Evolutionary conservation across 345 rosid species (phyloP), one percentile per base, ranked within the genome.

Genomic region (Salix udensis): DNA sequence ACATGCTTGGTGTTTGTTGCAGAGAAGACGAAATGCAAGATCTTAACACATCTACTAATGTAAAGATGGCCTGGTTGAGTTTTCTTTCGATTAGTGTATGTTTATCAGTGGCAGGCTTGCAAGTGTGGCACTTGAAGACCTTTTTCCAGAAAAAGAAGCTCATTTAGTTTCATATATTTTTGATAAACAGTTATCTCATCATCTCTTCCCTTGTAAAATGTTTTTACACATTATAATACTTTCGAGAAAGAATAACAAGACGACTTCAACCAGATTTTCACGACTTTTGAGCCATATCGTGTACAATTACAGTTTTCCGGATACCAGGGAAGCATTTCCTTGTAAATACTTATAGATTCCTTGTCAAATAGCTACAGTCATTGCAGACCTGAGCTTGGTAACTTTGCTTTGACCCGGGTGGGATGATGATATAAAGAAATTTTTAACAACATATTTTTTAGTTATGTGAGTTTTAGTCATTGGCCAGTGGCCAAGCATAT

Each of bases 11-110:
- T 71, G 71, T 4, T 70, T 48, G 5, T 48, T 76, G 44, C 92
- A 93, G 98, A 79, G 99, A 93, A 87, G 94, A 89, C 67, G 92
- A 93, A 86, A 96, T 93, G 99, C 95, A 92, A 84, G 94, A 87
- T 6, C 81, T 96, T 77, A 96, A 91, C 84, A 79, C 74, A 65
- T 78, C 88, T 7, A 96, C 99, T 0, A 92, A 90, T 82, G 60
- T 87, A 10, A 93, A 79, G 77, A 96, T 96, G 99, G 94, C 89
- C 16, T 86, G 89, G 92, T 78, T 96, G 66, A 87, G 97, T 80
- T 68, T 90, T 19, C 87, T 96, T 31, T 93, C 98, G 0, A 92
- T 93, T 21, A 65, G 86, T 52, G 87, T 96, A 36, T 91, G 94
- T 89, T 67, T 93, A 62, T 88, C 97, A 28, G 98, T 93, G 19